Percentiles rank a stretch among this genome's conserved stretches.
Conservation (phyloP, 176 grass and related monocot species). For the Eleusine coracana region DNA sequence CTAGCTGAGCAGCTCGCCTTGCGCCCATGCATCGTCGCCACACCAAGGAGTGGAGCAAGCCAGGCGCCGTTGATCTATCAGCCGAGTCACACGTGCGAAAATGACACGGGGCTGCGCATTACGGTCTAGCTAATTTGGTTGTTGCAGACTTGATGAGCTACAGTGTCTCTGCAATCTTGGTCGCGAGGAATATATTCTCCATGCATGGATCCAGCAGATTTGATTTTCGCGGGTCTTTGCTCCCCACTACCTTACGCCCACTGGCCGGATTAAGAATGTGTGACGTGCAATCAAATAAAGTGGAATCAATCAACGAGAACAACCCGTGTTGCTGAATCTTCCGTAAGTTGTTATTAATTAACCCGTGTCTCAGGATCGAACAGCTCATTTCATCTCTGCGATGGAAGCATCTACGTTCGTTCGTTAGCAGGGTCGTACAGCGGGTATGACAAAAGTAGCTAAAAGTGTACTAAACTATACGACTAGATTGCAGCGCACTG, state of each 20-base stretch:
- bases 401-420: not conserved
- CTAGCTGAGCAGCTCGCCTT: not conserved
- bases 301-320: not conserved
- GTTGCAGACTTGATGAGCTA: slow-evolving; percentile 6
- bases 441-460: not conserved
- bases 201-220: slow-evolving; percentile 27
- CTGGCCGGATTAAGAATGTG: not conserved
- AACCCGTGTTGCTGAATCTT: not conserved
- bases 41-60: not conserved
- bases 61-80: not conserved
- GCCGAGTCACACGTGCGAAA: slow-evolving; percentile 17
- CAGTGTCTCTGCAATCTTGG: not conserved
- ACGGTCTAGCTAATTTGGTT: not conserved
- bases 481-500: not conserved
- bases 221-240: slow-evolving; percentile 8
- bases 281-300: not conserved
- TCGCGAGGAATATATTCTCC: slow-evolving; percentile 8
- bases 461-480: not conserved
- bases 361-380: not conserved
- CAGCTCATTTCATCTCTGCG: not conserved
- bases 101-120: not conserved
- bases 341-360: not conserved
- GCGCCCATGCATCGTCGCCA: not conserved
- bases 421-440: not conserved
- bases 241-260: not conserved